phyloP scores from a whole-genome alignment of 495 filamentous ascomycete genomes.

The Lophium mytilinum region DNA sequence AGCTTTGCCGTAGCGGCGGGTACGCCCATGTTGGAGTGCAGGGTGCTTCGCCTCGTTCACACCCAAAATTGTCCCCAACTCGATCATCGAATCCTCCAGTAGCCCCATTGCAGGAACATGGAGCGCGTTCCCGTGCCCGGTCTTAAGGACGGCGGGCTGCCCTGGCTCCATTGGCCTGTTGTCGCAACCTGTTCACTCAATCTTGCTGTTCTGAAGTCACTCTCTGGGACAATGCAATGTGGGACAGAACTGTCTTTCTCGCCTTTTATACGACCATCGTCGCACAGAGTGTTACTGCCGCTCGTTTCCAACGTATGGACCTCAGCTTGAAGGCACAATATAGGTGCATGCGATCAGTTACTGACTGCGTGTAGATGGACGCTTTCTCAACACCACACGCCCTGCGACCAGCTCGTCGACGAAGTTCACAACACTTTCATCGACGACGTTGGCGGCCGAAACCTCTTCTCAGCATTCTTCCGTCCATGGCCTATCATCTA shows the following conservation, averaged over 20 bases:
- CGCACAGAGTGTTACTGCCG: neutral
- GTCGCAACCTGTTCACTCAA: no score
- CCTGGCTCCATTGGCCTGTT: no score
- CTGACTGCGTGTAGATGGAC: neutral
- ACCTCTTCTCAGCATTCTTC: neutral
- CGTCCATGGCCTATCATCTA: neutral
- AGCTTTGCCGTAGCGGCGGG: no score
- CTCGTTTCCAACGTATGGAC: neutral
- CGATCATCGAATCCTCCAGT: no score
- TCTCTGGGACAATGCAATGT: slow-evolving; percentile 25
- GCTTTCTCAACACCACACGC: neutral
- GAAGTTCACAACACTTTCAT: neutral
- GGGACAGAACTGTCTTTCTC: slow-evolving; percentile 17
- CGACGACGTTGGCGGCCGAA: neutral
- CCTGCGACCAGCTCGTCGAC: neutral
- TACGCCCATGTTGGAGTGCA: no score
- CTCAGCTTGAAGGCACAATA: neutral
- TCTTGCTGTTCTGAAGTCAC: slow-evolving; percentile 7
- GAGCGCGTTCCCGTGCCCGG: no score
- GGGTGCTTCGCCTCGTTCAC: no score
- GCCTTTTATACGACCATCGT: slow-evolving; percentile 11
- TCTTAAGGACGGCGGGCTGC: no score
- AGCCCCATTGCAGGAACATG: no score
- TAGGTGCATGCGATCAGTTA: neutral
- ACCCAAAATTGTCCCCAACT: no score